Evolutionary conservation across 352 stramenopile genomes (phyloP).

Genomic region (Pythium chondricola): DNA sequence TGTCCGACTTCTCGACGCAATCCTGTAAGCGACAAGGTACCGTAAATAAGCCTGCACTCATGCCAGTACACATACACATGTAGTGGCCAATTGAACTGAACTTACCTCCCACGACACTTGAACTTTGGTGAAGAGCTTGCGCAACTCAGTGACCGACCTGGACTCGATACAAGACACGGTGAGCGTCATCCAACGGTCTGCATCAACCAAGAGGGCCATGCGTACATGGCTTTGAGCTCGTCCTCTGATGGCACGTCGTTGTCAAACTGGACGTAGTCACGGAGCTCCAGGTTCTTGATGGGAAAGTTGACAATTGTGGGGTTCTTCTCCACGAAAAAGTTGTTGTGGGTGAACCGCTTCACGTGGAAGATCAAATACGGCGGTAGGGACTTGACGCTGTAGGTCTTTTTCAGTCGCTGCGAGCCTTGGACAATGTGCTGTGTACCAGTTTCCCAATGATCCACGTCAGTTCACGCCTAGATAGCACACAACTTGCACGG

Average conservation of each 20-base stretch:
- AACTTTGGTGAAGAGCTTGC: conserved; percentile 43
- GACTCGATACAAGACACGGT: neutral
- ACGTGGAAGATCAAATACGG: conserved; percentile 97
- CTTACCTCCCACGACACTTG: conserved; percentile 39
- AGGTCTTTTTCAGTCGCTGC: conserved; percentile 87
- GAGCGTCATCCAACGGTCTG: neutral
- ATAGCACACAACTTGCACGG: too few relatives aligned
- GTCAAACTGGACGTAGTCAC: conserved; percentile 77
- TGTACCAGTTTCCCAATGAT: too few relatives aligned
- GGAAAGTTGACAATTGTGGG: conserved; percentile 99
- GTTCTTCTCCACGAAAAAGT: conserved; percentile 99
- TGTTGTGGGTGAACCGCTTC: conserved; percentile 96
- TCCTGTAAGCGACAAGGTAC: conserved; percentile 23
- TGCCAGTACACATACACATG: neutral
- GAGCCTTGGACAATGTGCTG: conserved; percentile 73
- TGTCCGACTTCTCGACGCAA: conserved; percentile 74
- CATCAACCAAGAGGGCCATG: neutral
- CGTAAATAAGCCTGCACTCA: neutral
- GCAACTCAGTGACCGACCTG: conserved; percentile 66
- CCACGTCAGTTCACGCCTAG: neutral
- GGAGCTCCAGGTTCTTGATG: conserved; percentile 98
- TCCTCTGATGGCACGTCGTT: conserved; percentile 39
- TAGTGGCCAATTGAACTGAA: too few relatives aligned
- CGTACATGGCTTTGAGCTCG: conserved; percentile 34
- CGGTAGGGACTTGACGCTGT: conserved; percentile 90